Percentiles rank a stretch among this genome's conserved stretches.
phyloP scores from a whole-genome alignment of 345 rosid genomes.

The Stellera chamaejasme region DNA sequence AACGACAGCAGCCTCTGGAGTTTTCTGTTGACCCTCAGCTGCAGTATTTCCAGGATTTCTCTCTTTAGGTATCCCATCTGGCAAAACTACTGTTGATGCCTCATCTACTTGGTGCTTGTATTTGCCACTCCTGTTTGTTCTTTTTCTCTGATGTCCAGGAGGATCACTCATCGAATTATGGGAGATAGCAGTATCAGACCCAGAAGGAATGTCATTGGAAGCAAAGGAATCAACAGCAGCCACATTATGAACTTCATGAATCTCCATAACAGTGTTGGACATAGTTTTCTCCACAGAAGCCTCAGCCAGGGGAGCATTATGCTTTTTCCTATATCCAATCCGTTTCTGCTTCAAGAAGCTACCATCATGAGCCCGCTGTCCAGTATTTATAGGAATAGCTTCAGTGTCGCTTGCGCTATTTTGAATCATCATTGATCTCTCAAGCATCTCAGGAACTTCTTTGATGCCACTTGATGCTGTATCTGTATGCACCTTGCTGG shows the following conservation, averaged over 20 bases:
- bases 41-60: constrained; percentile 18
- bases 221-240: constrained; percentile 23
- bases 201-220: constrained; percentile 24
- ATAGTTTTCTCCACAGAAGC: constrained; percentile 24
- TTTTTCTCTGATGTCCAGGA: constrained; percentile 43
- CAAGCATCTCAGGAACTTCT: constrained; percentile 16
- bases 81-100: constrained; percentile 24
- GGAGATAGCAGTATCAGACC: constrained; percentile 27
- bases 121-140: constrained; percentile 47
- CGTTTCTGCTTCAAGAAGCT: constrained; percentile 45
- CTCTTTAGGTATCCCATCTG: constrained; percentile 28
- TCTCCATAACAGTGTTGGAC: constrained; percentile 21
- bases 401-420: constrained; percentile 27
- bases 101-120: constrained; percentile 60
- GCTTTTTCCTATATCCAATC: constrained; percentile 49
- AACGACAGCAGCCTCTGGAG: constrained; percentile 31
- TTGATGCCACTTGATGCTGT: constrained; percentile 20
- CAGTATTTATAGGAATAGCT: constrained; percentile 20
- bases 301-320: constrained; percentile 28
- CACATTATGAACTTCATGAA: constrained; percentile 18
- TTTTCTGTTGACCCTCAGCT: constrained; percentile 32
- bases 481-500: constrained; percentile 24
- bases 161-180: constrained; percentile 33
- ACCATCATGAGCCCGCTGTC: constrained; percentile 25
- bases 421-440: constrained; percentile 14